These are phyloP conservation scores for Cudoniella acicularis DNA, from an alignment of 495 filamentous ascomycete genomes.

Conservation along the genomic window DNA sequence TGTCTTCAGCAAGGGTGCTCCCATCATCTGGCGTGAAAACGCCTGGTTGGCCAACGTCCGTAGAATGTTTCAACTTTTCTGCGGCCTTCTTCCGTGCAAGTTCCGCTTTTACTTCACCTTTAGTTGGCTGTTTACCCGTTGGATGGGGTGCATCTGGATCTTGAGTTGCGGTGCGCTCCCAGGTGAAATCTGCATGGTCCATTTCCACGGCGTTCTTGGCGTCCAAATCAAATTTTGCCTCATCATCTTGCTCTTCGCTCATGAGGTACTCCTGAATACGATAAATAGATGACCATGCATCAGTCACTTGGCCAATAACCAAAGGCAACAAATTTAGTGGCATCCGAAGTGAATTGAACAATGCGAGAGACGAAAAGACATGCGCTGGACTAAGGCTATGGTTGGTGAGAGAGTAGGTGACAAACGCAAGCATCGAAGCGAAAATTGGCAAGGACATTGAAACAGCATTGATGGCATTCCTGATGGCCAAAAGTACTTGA, in stretches of 20 bases:
- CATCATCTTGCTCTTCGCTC: slow-evolving; percentile 80
- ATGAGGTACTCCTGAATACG: slow-evolving; percentile 85
- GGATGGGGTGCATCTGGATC: slow-evolving; percentile 42
- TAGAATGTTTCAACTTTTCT: slow-evolving; percentile 9
- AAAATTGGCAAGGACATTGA: slow-evolving; percentile 77
- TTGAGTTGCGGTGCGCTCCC: slow-evolving; percentile 74
- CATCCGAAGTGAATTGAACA: slow-evolving; percentile 89
- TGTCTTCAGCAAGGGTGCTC: slow-evolving; percentile 52
- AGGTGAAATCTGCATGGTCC: slow-evolving; percentile 77
- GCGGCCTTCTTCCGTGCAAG: slow-evolving; percentile 22
- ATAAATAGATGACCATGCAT: slow-evolving; percentile 79
- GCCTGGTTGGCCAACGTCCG: neutral
- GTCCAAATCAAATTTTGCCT: slow-evolving; percentile 58
- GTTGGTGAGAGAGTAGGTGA: slow-evolving; percentile 79
- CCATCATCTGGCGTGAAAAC: slow-evolving; percentile 37
- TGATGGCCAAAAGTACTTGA: slow-evolving; percentile 72
- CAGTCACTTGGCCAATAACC: slow-evolving; percentile 82
- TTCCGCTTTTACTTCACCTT: slow-evolving; percentile 35
- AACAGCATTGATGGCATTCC: slow-evolving; percentile 80
- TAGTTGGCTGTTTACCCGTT: slow-evolving; percentile 39
- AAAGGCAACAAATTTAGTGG: slow-evolving; percentile 85
- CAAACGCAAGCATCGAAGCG: slow-evolving; percentile 92
- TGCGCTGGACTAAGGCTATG: slow-evolving; percentile 68
- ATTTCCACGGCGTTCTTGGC: slow-evolving; percentile 68
- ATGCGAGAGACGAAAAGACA: slow-evolving; percentile 86